Percentiles rank a stretch among this genome's conserved stretches.
Evolutionary conservation across 2,329 filamentous ascomycete genomes (phyloP).

Genomic region (Alternaria triticimaculans): DNA sequence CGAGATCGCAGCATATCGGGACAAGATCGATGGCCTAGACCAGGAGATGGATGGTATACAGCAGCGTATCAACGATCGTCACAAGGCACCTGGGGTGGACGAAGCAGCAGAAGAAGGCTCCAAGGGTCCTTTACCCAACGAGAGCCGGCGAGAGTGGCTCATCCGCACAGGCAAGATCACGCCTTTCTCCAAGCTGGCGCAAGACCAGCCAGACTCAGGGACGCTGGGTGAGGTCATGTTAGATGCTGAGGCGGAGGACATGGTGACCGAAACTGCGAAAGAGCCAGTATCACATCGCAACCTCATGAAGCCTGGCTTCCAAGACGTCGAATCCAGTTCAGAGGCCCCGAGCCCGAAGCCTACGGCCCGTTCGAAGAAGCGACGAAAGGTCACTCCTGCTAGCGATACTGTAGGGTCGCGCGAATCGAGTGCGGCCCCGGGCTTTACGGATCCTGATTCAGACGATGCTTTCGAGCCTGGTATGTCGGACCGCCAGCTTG

Average conservation of each 20-base stretch:
- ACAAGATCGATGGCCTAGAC: conserved; percentile 68
- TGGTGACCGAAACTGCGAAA: conserved; percentile 54
- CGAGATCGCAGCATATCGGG: conserved; percentile 71
- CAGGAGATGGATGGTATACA: conserved; percentile 82
- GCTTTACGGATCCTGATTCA: conserved; percentile 41
- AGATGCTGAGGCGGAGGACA: conserved; percentile 77
- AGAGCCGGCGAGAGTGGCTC: conserved; percentile 85
- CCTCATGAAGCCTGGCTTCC: conserved; percentile 57
- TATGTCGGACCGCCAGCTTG: conserved; percentile 49
- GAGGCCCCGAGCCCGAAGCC: conserved; percentile 40
- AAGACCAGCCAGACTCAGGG: conserved; percentile 68
- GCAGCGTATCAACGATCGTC: conserved; percentile 77
- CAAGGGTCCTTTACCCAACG: conserved; percentile 72
- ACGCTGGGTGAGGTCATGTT: conserved; percentile 78
- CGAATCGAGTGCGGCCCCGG: conserved; percentile 25
- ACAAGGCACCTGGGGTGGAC: conserved; percentile 60
- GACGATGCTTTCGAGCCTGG: conserved; percentile 53
- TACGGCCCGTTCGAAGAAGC: conserved; percentile 47
- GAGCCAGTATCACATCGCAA: conserved; percentile 56
- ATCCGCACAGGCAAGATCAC: conserved; percentile 98
- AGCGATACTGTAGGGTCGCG: conserved; percentile 19
- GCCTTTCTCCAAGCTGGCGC: conserved; percentile 82
- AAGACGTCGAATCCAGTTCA: conserved; percentile 37
- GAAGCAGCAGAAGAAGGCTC: conserved; percentile 54
- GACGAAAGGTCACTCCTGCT: conserved; percentile 37